Evolutionary conservation across 306 rosid genomes (phyloP).

Genomic region (Cicer pinnatifidum): DNA sequence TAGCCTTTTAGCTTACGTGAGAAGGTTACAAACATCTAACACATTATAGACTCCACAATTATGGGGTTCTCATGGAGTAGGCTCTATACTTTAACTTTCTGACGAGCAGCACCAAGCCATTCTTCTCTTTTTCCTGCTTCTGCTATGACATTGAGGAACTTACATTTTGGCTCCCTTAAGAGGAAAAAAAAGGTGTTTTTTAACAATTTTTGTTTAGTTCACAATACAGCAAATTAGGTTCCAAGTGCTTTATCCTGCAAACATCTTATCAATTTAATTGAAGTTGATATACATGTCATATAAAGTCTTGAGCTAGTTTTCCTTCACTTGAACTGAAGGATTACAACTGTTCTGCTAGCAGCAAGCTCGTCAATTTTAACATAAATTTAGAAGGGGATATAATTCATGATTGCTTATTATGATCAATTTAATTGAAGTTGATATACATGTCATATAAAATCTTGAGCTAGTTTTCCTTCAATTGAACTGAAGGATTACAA

Average conservation of each 20-base stretch:
- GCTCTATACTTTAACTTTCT: conserved; percentile 15
- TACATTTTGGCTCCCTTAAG: neutral
- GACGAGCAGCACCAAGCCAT: conserved; percentile 11
- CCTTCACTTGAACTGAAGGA: conserved; percentile 26
- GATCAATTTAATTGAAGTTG: neutral
- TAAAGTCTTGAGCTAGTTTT: neutral
- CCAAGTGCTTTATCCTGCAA: conserved; percentile 24
- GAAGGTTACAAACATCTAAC: conserved; percentile 2
- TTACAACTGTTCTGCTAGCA: neutral
- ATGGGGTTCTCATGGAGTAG: neutral
- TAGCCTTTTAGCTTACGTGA: neutral
- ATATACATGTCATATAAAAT: conserved; percentile 4
- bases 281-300: conserved; percentile 1
- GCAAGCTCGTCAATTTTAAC: neutral
- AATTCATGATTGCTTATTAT: neutral
- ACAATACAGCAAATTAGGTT: neutral
- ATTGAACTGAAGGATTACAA: conserved; percentile 14
- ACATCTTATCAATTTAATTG: conserved; percentile 5
- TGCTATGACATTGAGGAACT: neutral
- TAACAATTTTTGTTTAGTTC: conserved; percentile 7
- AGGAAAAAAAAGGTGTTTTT: neutral
- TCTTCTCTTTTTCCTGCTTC: conserved; percentile 10
- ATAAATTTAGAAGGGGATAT: neutral
- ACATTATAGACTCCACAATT: neutral
- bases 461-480: conserved; percentile 3